Conservation (phyloP, 2,329 filamentous ascomycete genomes). For the Colletotrichum destructivum region DNA sequence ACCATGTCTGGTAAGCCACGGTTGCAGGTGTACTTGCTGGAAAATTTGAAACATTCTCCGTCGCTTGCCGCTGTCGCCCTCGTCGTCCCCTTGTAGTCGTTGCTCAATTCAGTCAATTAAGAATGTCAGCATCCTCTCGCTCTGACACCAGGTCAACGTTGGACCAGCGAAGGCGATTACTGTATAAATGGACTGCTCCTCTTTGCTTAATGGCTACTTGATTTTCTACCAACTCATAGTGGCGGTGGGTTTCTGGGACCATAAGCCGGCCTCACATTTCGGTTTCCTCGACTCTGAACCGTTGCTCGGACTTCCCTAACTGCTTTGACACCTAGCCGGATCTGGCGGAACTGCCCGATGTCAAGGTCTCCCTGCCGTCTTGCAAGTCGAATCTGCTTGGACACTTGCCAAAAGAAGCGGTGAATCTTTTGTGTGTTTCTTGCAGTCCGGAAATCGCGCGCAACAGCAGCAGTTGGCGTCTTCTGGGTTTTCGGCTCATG, state of each 20-base stretch:
- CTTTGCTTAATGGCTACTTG: not conserved
- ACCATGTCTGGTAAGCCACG: not conserved
- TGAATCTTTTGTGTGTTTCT: not conserved
- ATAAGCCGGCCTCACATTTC: not conserved
- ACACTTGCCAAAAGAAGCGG: no score
- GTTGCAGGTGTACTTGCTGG: not conserved
- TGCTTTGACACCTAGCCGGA: not conserved
- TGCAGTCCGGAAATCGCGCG: not conserved
- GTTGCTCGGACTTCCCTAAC: not conserved
- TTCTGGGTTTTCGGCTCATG: not conserved
- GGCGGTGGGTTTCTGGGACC: not conserved
- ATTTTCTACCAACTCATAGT: conserved; percentile 4
- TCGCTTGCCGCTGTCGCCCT: not conserved
- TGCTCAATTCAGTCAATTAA: not conserved
- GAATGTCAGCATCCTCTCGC: not conserved
- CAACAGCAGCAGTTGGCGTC: not conserved
- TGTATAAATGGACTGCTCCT: not conserved
- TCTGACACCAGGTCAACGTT: not conserved
- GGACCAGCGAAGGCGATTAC: not conserved
- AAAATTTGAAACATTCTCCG: not conserved
- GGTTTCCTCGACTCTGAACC: not conserved
- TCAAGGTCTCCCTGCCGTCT: not conserved
- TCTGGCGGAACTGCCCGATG: not conserved
- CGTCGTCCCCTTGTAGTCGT: not conserved
- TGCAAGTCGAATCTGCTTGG: not conserved